phyloP scores from a whole-genome alignment of 371 early-diverging fungal species.

The Circinella umbellata region DNA sequence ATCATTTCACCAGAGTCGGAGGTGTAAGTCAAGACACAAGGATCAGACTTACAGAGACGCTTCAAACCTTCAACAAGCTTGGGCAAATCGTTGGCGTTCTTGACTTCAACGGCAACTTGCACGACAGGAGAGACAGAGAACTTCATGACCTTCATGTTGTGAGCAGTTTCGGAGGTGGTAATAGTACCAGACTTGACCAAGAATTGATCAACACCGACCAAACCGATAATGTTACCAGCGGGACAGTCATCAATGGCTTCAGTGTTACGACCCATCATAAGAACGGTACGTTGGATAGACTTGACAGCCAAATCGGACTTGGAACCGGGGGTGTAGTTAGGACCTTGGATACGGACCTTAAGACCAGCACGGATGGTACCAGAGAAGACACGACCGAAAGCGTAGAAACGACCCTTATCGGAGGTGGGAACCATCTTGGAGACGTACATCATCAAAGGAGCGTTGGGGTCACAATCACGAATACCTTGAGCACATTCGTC shows the following conservation, averaged over 20 bases:
- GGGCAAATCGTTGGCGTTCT: constrained; percentile 97
- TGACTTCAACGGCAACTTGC: constrained; percentile 95
- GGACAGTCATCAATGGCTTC: constrained; percentile 99
- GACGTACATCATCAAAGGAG: constrained; percentile 98
- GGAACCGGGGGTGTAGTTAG: constrained; percentile 93
- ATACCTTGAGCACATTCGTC: constrained; percentile 94
- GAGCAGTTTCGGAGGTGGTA: constrained; percentile 90
- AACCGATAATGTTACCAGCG: constrained; percentile 99
- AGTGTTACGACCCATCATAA: constrained; percentile 99
- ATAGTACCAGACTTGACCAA: constrained; percentile 99
- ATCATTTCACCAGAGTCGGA: constrained; percentile 98
- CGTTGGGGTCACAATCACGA: constrained; percentile 87
- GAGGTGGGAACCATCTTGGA: constrained; percentile 99
- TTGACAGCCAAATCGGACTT: constrained; percentile 95
- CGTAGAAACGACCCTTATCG: constrained; percentile 99
- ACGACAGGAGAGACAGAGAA: constrained; percentile 99
- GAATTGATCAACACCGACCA: constrained; percentile 99
- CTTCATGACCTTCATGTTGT: constrained; percentile 99
- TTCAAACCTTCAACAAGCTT: constrained; percentile 99
- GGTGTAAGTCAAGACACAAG: constrained; percentile 94
- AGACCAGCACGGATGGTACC: constrained; percentile 97
- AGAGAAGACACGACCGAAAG: constrained; percentile 99
- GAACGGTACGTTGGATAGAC: constrained; percentile 95
- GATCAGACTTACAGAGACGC: constrained; percentile 98
- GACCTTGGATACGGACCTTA: constrained; percentile 99